Evolutionary conservation across 2,329 filamentous ascomycete species (phyloP).

Genomic region (Claviceps humidiphila): DNA sequence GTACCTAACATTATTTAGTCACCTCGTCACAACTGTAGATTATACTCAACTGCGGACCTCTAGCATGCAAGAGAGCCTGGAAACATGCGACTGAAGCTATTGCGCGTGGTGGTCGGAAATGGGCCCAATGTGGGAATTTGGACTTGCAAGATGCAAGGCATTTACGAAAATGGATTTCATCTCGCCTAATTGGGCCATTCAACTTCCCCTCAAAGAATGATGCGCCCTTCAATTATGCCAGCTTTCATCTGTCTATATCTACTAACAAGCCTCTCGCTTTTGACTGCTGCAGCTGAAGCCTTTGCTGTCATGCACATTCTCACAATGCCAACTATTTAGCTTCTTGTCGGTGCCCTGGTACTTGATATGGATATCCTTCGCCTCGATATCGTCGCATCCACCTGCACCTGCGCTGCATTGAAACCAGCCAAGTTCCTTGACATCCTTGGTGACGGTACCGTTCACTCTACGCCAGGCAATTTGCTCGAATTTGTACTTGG

Average conservation of each 20-base stretch:
- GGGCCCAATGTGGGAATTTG: no score
- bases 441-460: constrained; percentile 15
- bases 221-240: not conserved
- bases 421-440: constrained; percentile 15
- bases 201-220: not conserved
- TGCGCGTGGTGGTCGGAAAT: no score
- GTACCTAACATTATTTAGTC: no score
- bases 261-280: not conserved
- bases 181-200: no score
- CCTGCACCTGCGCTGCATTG: constrained; percentile 19
- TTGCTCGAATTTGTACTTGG: constrained; percentile 17
- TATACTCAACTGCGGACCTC: no score
- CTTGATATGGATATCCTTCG: constrained; percentile 13
- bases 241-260: not conserved
- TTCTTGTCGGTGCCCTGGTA: constrained; percentile 6
- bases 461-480: constrained; percentile 15
- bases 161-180: no score
- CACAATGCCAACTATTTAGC: constrained; percentile 15
- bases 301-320: constrained; percentile 12
- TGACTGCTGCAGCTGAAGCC: constrained; percentile 14
- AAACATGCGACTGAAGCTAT: no score
- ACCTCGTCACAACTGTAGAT: no score
- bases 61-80: no score
- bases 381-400: constrained; percentile 18
- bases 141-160: no score